These are phyloP conservation scores for Podila epicladia DNA, from an alignment of 192 early-diverging fungal genomes.

Conservation along the genomic window DNA sequence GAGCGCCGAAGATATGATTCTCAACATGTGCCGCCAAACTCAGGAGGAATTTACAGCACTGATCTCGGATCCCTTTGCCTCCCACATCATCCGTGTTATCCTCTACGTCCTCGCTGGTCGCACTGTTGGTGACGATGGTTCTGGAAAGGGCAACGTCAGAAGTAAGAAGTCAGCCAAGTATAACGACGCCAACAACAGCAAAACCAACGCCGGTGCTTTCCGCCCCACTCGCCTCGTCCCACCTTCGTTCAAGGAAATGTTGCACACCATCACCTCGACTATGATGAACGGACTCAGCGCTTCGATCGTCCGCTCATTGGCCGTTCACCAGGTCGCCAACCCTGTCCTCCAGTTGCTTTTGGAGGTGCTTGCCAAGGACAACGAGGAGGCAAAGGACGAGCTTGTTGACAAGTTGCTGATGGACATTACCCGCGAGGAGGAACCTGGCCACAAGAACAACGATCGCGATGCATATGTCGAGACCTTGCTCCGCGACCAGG, in stretches of 20 bases:
- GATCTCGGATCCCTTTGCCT: slow-evolving; percentile 78
- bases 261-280: slow-evolving; percentile 62
- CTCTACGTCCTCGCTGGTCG: slow-evolving; percentile 76
- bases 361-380: slow-evolving; percentile 51
- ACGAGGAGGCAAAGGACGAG: slow-evolving; percentile 51
- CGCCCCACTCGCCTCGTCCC: slow-evolving; percentile 66
- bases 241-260: slow-evolving; percentile 64
- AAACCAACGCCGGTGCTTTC: slow-evolving; percentile 34
- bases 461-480: slow-evolving; percentile 64
- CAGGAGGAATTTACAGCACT: slow-evolving; percentile 62
- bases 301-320: slow-evolving; percentile 64
- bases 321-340: slow-evolving; percentile 76
- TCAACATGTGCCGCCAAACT: slow-evolving; percentile 64
- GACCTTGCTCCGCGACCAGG: slow-evolving; percentile 69
- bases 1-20: slow-evolving; percentile 72
- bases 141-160: slow-evolving; percentile 62
- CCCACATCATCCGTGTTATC: slow-evolving; percentile 78
- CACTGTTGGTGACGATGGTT: slow-evolving; percentile 58
- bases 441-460: slow-evolving; percentile 42
- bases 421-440: slow-evolving; percentile 63
- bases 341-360: slow-evolving; percentile 78
- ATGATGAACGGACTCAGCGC: slow-evolving; percentile 59
- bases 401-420: slow-evolving; percentile 66
- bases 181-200: slow-evolving; percentile 62
- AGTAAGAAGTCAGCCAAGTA: slow-evolving; percentile 81